These are phyloP conservation scores for Psidium friedrichsthalianum DNA, from an alignment of 345 rosid species.

Conservation along the genomic window DNA sequence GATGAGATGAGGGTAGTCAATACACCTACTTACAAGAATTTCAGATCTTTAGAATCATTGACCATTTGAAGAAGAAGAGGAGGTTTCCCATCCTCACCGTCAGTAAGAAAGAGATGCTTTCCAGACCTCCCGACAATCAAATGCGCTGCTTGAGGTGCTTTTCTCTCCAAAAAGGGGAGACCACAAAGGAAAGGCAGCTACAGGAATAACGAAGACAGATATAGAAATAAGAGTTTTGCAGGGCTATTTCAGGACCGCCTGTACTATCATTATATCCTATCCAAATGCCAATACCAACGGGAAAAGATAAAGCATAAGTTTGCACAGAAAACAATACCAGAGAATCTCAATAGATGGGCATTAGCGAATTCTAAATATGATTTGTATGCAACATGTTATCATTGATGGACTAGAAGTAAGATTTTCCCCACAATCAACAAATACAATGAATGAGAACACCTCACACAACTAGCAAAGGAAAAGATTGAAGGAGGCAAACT, in stretches of 20 bases:
- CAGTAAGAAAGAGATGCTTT: conserved; percentile 85
- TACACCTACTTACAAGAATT: conserved; percentile 54
- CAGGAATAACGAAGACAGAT: conserved; percentile 1
- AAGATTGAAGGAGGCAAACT: background rate
- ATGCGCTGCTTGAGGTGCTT: conserved; percentile 82
- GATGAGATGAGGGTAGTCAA: background rate
- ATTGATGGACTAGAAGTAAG: background rate
- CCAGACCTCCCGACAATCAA: conserved; percentile 85
- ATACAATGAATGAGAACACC: background rate
- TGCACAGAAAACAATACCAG: background rate
- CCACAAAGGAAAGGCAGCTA: conserved; percentile 93
- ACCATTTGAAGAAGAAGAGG: conserved; percentile 93
- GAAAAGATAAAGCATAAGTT: background rate
- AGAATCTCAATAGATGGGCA: background rate
- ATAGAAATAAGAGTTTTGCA: background rate
- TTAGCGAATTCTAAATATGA: background rate
- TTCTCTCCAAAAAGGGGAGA: conserved; percentile 79
- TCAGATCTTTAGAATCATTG: conserved; percentile 50
- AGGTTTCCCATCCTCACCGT: conserved; percentile 53
- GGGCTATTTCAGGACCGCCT: background rate
- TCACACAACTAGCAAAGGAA: background rate
- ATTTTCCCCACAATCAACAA: background rate
- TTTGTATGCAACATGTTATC: background rate
- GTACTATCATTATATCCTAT: background rate
- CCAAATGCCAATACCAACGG: background rate